Percentiles rank a stretch among this genome's conserved stretches.
These are phyloP conservation scores for Thelonectria olida DNA, from an alignment of 2,329 filamentous ascomycete species.

Conservation along the genomic window DNA sequence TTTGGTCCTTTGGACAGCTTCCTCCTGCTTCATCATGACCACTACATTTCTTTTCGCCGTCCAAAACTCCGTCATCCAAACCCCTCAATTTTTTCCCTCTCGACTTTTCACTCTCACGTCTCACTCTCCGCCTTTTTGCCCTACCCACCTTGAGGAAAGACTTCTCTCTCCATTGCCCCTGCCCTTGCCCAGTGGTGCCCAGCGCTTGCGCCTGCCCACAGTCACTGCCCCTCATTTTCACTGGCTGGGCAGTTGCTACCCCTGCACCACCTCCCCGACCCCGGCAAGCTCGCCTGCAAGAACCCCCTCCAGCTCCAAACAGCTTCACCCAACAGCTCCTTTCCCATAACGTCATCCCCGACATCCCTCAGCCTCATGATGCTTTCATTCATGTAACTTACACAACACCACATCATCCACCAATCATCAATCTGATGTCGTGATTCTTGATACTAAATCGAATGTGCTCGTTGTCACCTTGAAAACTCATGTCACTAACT, in stretches of 20 bases:
- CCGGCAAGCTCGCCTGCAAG: slow-evolving; percentile 27
- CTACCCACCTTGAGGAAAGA: slow-evolving; percentile 3
- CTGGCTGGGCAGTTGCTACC: slow-evolving; percentile 19
- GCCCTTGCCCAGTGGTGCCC: slow-evolving; percentile 24
- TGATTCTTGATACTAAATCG: too few relatives aligned
- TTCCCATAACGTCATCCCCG: slow-evolving; percentile 32
- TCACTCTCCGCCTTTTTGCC: slow-evolving; percentile 21
- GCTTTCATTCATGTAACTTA: neutral
- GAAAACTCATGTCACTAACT: slow-evolving; percentile 1
- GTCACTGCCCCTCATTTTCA: slow-evolving; percentile 32
- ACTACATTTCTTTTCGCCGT: neutral
- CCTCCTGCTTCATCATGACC: neutral
- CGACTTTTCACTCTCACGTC: slow-evolving; percentile 13
- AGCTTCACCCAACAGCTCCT: slow-evolving; percentile 20
- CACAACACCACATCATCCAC: neutral
- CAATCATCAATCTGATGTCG: too few relatives aligned
- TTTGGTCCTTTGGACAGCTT: neutral
- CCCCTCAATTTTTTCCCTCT: slow-evolving; percentile 2
- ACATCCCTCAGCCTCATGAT: slow-evolving; percentile 4
- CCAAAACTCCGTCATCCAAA: neutral
- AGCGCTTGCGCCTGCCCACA: slow-evolving; percentile 27
- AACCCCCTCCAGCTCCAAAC: slow-evolving; percentile 26
- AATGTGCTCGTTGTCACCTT: neutral
- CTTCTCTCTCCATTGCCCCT: neutral
- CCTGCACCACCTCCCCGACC: slow-evolving; percentile 26